These are phyloP conservation scores for Cyberlindnera americana DNA, from an alignment of 805 yeast genomes.

Conservation along the genomic window DNA sequence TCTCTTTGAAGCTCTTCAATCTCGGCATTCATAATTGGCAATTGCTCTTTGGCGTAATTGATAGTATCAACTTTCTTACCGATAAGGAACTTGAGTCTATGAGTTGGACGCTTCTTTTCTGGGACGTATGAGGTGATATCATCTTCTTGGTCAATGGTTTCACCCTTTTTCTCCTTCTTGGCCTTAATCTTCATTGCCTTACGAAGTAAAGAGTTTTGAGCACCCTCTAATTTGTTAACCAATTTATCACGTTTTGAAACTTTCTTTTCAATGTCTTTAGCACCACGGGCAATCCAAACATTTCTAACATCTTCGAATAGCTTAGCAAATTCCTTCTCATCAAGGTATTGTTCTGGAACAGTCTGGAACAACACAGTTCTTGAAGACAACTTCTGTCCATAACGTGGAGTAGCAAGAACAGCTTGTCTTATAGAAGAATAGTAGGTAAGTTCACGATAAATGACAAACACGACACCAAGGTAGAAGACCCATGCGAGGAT, in stretches of 20 bases:
- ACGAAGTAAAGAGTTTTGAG: slow-evolving; percentile 54
- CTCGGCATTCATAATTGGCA: slow-evolving; percentile 57
- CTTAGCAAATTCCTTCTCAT: slow-evolving; percentile 68
- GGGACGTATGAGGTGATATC: slow-evolving; percentile 59
- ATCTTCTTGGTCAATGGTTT: slow-evolving; percentile 38
- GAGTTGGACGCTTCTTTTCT: slow-evolving; percentile 63
- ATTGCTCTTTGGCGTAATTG: slow-evolving; percentile 48
- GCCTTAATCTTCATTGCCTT: slow-evolving; percentile 60
- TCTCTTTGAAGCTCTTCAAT: slow-evolving; percentile 51
- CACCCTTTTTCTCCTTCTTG: slow-evolving; percentile 67
- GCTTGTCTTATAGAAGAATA: slow-evolving; percentile 76
- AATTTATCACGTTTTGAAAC: slow-evolving; percentile 58
- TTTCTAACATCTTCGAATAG: slow-evolving; percentile 79
- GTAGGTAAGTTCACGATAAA: slow-evolving; percentile 80
- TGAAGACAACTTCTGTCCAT: slow-evolving; percentile 68
- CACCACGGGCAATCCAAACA: slow-evolving; percentile 75
- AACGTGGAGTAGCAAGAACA: slow-evolving; percentile 74
- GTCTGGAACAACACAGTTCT: slow-evolving; percentile 82
- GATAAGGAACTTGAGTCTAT: slow-evolving; percentile 37
- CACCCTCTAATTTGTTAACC: slow-evolving; percentile 61
- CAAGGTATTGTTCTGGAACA: slow-evolving; percentile 71
- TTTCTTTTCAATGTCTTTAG: slow-evolving; percentile 47
- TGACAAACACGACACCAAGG: slow-evolving; percentile 61
- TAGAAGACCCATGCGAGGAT: slow-evolving; percentile 77
- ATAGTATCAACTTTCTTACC: slow-evolving; percentile 67